Conservation (phyloP, 2,329 filamentous ascomycete species). For the Dactylellina drechsleri region DNA sequence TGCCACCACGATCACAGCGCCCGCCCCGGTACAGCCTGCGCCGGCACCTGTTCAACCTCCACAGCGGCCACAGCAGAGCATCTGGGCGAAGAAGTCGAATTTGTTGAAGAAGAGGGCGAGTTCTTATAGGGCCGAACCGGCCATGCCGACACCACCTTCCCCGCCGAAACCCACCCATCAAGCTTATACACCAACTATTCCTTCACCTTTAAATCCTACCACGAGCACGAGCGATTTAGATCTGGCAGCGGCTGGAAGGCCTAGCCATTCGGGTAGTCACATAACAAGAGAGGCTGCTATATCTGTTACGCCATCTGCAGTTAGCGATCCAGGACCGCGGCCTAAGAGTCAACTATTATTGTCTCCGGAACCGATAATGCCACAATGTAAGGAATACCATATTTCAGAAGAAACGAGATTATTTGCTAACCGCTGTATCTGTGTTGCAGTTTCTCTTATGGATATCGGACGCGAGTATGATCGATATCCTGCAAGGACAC, state of each 20-base stretch:
- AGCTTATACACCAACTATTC: conserved; percentile 58
- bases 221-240: conserved; percentile 49
- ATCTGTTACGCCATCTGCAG: conserved; percentile 22
- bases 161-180: conserved; percentile 32
- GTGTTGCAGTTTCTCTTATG: conserved; percentile 40
- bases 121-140: conserved; percentile 19
- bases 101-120: conserved; percentile 39
- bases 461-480: conserved; percentile 52
- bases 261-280: conserved; percentile 32
- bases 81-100: conserved; percentile 45
- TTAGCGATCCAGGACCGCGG: conserved; percentile 13
- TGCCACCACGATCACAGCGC: conserved; percentile 14
- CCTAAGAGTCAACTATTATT: conserved; percentile 19
- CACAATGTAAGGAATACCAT: conserved; percentile 19
- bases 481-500: conserved; percentile 45
- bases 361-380: conserved; percentile 39
- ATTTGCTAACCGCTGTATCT: not conserved
- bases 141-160: conserved; percentile 26
- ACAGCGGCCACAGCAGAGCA: conserved; percentile 34
- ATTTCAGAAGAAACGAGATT: not conserved
- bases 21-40: conserved; percentile 41
- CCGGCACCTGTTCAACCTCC: conserved; percentile 42
- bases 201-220: conserved; percentile 60
- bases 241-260: conserved; percentile 17
- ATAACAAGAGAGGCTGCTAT: conserved; percentile 1